Evolutionary conservation across 2,329 filamentous ascomycete species (phyloP).

Genomic region (Colletotrichum neosansevieriae): DNA sequence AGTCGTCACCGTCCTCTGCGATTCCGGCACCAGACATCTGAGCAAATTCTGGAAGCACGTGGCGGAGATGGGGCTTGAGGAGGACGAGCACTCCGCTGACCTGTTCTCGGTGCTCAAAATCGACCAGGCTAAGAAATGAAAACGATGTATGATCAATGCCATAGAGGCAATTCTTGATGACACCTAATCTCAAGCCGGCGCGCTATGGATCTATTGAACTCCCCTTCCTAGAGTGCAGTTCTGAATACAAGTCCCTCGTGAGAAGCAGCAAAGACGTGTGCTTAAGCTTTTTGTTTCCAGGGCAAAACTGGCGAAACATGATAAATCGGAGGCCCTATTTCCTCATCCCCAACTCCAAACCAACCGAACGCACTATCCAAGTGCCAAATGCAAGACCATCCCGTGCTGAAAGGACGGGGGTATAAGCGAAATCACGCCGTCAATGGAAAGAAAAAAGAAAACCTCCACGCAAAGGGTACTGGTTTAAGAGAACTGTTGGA

Average conservation of each 20-base stretch:
- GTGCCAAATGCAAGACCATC: slow-evolving; percentile 40
- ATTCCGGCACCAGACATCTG: slow-evolving; percentile 83
- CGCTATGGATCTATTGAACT: slow-evolving; percentile 35
- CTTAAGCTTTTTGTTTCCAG: slow-evolving; percentile 22
- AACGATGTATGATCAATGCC: slow-evolving; percentile 12
- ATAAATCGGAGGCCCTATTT: slow-evolving; percentile 28
- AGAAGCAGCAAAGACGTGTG: slow-evolving; percentile 27
- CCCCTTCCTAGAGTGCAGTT: slow-evolving; percentile 18
- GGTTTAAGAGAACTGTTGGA: slow-evolving; percentile 41
- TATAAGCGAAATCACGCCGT: slow-evolving; percentile 40
- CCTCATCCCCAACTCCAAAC: slow-evolving; percentile 41
- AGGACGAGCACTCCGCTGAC: slow-evolving; percentile 63
- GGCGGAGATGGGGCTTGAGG: slow-evolving; percentile 74
- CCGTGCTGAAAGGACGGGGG: slow-evolving; percentile 35
- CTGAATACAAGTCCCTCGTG: neutral
- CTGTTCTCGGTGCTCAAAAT: slow-evolving; percentile 65
- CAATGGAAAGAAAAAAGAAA: slow-evolving; percentile 20
- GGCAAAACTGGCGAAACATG: slow-evolving; percentile 33
- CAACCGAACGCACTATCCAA: slow-evolving; percentile 35
- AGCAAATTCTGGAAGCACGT: slow-evolving; percentile 88
- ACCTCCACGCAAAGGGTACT: neutral
- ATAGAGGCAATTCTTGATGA: slow-evolving; percentile 12
- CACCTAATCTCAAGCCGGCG: neutral
- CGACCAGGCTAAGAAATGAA: slow-evolving; percentile 33
- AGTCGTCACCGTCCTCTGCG: slow-evolving; percentile 87